Base-by-base conservation (phyloP, 495 filamentous ascomycete species). In the Aspergillus haitiensis region DNA sequence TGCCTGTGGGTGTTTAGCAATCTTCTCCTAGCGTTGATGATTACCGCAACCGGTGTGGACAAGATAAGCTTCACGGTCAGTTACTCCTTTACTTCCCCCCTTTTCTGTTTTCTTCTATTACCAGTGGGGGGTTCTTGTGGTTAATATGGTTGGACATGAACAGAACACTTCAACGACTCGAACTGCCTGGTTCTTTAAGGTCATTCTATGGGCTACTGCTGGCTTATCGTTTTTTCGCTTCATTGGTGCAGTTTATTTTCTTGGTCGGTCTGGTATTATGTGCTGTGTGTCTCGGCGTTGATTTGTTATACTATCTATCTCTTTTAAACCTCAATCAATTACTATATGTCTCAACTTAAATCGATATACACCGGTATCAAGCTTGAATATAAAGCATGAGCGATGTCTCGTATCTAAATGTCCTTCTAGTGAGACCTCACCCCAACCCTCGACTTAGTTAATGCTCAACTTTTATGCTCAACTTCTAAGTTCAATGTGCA, bases 1-100 rank as follows among this genome's bases (percentile, higher is more conserved):
- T 88, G 91, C 21, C 75, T 84, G 7, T 99, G 95, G 95, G 89
- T 98, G 64, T 97, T 97, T 75, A 93, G 91, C 39, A 99, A 99
- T 75, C 88, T 84, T 58, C 69, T 92, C 44, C 74, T 99, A 48
- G 88, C 88, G n/a, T 87, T 98, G 49, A 83, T 88, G 66, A 95
- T 99, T 64, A 97, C 93, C 18, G 93, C 87, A 62, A 88, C 94
- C 58, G 88, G 80, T 67, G 84, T 97, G 56, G 81, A 92, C 67
- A 79, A 84, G 53, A 92, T 97, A 71, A 91, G 90, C 45, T 88
- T 96, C 69, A 84, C 83, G 49, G 93, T 97, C 88, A 76, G 90
- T 84, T 7, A 44, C 18, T 53, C 11, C 12, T 48, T 44, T 2
- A 42, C 27, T 27, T 12, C 15, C 13, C 21, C 21, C 21, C 3